Conservation (phyloP, 495 filamentous ascomycete genomes). For the Trypethelium eluteriae region DNA sequence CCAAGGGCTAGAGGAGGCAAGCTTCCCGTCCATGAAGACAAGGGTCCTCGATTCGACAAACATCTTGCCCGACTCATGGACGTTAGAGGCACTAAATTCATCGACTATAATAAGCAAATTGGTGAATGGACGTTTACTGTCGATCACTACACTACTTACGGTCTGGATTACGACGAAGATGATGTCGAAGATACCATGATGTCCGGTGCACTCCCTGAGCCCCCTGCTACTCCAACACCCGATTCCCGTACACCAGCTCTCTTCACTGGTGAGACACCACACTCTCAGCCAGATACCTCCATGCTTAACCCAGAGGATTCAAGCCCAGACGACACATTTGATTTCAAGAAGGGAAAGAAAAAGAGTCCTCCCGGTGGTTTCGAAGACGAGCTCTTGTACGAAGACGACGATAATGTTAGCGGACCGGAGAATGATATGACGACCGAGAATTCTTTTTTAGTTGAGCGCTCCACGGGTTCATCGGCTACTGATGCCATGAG, state of each 20-base stretch:
- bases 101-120: conserved; percentile 64
- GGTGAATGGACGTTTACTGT: conserved; percentile 89
- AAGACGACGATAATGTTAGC: conserved; percentile 42
- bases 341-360: conserved; percentile 58
- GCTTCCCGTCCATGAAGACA: conserved; percentile 46
- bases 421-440: conserved; percentile 33
- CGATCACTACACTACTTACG: conserved; percentile 92
- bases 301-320: conserved; percentile 40
- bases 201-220: conserved; percentile 42
- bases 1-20: conserved; percentile 62
- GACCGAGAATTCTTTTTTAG: conserved; percentile 76
- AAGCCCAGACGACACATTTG: conserved; percentile 70
- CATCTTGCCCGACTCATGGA: conserved; percentile 75
- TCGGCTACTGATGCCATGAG: neutral
- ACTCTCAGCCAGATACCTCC: conserved; percentile 21
- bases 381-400: conserved; percentile 48
- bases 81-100: conserved; percentile 70
- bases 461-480: conserved; percentile 76
- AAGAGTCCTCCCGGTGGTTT: conserved; percentile 73
- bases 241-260: conserved; percentile 37
- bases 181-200: conserved; percentile 51
- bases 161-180: conserved; percentile 77
- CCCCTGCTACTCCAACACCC: conserved; percentile 54
- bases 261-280: conserved; percentile 19
- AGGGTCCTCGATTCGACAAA: conserved; percentile 56